These are phyloP conservation scores for Salix purpurea DNA, from an alignment of 345 rosid species.

Conservation along the genomic window DNA sequence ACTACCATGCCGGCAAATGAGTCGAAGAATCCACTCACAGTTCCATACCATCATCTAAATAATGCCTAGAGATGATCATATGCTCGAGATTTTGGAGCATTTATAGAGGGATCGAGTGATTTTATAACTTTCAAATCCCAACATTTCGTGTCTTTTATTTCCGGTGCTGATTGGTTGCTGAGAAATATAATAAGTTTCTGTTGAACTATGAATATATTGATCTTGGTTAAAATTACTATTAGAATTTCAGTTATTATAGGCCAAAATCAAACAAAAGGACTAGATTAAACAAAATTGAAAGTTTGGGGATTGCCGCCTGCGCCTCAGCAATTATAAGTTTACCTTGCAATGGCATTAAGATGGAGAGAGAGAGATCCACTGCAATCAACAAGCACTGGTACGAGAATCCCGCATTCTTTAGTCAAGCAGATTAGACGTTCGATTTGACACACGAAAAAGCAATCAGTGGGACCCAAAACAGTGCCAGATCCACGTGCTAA, in stretches of 20 bases:
- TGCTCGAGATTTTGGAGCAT: too few relatives aligned
- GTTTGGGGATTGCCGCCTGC: not conserved
- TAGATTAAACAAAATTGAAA: not conserved
- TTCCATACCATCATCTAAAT: too few relatives aligned
- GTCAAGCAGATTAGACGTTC: slow-evolving; percentile 29
- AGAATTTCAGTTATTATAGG: too few relatives aligned
- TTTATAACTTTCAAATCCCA: too few relatives aligned
- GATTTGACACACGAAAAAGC: slow-evolving; percentile 8
- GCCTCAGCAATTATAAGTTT: not conserved
- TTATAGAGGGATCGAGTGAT: too few relatives aligned
- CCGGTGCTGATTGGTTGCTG: too few relatives aligned
- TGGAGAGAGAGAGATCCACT: not conserved
- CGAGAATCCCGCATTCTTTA: slow-evolving; percentile 32
- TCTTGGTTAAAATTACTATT: too few relatives aligned
- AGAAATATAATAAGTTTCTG: too few relatives aligned
- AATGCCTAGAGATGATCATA: too few relatives aligned
- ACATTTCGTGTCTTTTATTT: too few relatives aligned
- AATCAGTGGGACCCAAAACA: not conserved
- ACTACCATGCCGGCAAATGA: not conserved
- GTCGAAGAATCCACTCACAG: not conserved
- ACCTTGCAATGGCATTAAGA: not conserved
- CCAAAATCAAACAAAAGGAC: not conserved
- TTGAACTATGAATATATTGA: too few relatives aligned
- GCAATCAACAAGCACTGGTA: not conserved
- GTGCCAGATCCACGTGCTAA: slow-evolving; percentile 31